Conservation (phyloP, 1,284 basidiomycete genomes). For the Rugiboletus extremiorientalis region DNA sequence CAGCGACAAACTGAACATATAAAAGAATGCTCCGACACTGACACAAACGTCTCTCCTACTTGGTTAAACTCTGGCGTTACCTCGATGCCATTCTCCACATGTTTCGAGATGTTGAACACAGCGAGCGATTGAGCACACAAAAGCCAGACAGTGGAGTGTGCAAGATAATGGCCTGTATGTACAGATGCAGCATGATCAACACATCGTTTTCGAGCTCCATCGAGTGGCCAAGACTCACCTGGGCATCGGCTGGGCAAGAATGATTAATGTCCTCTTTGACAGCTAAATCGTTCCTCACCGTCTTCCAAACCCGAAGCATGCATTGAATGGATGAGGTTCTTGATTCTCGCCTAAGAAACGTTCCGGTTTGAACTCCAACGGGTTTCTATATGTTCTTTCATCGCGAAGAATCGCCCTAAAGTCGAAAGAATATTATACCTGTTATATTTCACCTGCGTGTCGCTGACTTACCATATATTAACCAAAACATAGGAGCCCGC, state of each 20-base stretch:
- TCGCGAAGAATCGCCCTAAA: slow-evolving; percentile 20
- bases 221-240: neutral
- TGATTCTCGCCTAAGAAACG: slow-evolving; percentile 28
- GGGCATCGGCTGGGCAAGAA: slow-evolving; percentile 10
- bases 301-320: slow-evolving; percentile 56
- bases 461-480: slow-evolving; percentile 22
- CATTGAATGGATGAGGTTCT: slow-evolving; percentile 48
- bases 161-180: slow-evolving; percentile 17
- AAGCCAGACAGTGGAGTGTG: slow-evolving; percentile 18
- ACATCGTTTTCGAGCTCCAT: neutral
- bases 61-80: slow-evolving; percentile 17
- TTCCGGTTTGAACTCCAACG: slow-evolving; percentile 21
- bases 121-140: slow-evolving; percentile 17
- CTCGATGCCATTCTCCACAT: slow-evolving; percentile 20
- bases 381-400: slow-evolving; percentile 10
- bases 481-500: slow-evolving; percentile 14
- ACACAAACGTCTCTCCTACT: slow-evolving; percentile 16
- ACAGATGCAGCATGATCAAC: neutral
- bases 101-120: slow-evolving; percentile 22
- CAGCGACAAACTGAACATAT: neutral
- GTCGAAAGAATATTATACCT: neutral
- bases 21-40: neutral
- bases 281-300: slow-evolving; percentile 37
- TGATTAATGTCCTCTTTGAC: neutral
- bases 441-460: too few species aligned